A percentile compares a stretch with the other conserved stretches of the same genome.
These are phyloP conservation scores for Fagus crenata DNA, from an alignment of 306 rosid species.

Conservation along the genomic window DNA sequence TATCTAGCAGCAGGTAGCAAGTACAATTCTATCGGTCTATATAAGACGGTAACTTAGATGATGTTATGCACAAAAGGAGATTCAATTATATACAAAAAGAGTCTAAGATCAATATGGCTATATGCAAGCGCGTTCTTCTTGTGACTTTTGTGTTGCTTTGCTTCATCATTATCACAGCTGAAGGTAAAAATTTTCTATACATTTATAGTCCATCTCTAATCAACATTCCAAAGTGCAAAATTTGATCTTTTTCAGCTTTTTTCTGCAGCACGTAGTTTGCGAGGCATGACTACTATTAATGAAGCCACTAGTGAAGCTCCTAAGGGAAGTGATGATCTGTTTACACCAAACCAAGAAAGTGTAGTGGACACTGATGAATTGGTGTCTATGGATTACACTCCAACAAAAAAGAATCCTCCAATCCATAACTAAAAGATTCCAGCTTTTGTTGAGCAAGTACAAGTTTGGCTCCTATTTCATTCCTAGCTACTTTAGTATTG, in stretches of 20 bases:
- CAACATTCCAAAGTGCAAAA: background rate
- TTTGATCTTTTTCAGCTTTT: background rate
- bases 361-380: slow-evolving; percentile 44
- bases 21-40: slow-evolving; percentile 32
- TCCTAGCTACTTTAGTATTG: background rate
- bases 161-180: slow-evolving; percentile 38
- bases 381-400: slow-evolving; percentile 77
- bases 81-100: slow-evolving; percentile 2
- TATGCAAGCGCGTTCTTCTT: slow-evolving; percentile 45
- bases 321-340: slow-evolving; percentile 18
- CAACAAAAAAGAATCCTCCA: slow-evolving; percentile 84
- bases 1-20: slow-evolving; percentile 15
- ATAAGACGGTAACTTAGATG: slow-evolving; percentile 27
- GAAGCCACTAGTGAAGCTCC: slow-evolving; percentile 14
- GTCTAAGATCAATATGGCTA: slow-evolving; percentile 16
- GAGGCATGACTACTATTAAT: slow-evolving; percentile 12
- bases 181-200: slow-evolving; percentile 32
- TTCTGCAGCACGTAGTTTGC: slow-evolving; percentile 46
- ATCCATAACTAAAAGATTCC: slow-evolving; percentile 60
- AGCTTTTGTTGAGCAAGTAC: background rate
- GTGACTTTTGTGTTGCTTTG: slow-evolving; percentile 53
- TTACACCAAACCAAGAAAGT: slow-evolving; percentile 34
- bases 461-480: background rate
- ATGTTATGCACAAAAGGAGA: slow-evolving; percentile 23
- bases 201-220: background rate